Conservation (phyloP, 2,329 filamentous ascomycete genomes). For the Orbilia blumenaviensis region DNA sequence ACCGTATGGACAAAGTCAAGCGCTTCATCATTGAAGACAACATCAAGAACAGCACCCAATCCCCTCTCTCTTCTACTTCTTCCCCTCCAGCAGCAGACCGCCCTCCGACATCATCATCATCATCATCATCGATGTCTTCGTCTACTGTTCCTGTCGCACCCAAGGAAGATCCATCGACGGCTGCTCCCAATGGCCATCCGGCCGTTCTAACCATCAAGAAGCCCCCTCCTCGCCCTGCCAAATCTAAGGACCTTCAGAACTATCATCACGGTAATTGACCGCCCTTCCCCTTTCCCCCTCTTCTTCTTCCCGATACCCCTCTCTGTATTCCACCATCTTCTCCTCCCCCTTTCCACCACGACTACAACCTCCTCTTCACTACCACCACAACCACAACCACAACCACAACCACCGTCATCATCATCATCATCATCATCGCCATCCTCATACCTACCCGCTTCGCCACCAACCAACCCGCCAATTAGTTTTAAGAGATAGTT, state of each 20-base stretch:
- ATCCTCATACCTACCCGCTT: too few species aligned
- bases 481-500: too few species aligned
- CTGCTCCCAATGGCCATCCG: conserved; percentile 46
- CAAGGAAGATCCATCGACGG: background rate
- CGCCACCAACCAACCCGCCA: too few species aligned
- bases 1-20: conserved; percentile 69
- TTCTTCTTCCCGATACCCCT: background rate
- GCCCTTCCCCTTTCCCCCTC: conserved; percentile 72
- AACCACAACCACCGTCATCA: too few species aligned
- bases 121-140: conserved; percentile 5
- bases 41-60: conserved; percentile 53
- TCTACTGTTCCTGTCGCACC: background rate
- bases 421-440: too few species aligned
- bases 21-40: conserved; percentile 72
- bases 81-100: conserved; percentile 56
- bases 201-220: conserved; percentile 44
- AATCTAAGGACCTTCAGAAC: conserved; percentile 60
- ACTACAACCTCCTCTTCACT: too few species aligned
- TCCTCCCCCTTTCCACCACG: too few species aligned
- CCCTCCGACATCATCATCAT: conserved; percentile 71
- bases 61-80: too few species aligned
- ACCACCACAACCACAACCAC: too few species aligned
- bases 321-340: too few species aligned
- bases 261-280: conserved; percentile 69
- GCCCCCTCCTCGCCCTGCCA: conserved; percentile 60